Percentiles rank a stretch among this genome's conserved stretches.
Conservation (phyloP, 352 stramenopile genomes). For the Pythium periplocum region DNA sequence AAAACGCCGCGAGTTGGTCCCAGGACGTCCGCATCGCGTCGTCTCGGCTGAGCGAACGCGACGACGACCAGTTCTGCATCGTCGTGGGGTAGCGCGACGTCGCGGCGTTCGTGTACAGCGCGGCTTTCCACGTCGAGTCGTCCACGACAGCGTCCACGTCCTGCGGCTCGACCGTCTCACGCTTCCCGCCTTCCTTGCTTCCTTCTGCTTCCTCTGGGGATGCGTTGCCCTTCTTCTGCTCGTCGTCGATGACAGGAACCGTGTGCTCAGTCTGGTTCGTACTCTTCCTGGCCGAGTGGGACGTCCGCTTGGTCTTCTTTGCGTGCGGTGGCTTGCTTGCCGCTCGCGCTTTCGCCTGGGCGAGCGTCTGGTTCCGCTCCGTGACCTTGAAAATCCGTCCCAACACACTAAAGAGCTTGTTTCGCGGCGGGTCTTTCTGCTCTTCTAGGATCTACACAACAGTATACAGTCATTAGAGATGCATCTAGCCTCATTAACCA, state of each 20-base stretch:
- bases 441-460: conserved; percentile 55
- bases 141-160: conserved; percentile 1
- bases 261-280: background rate
- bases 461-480: background rate
- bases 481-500: no score
- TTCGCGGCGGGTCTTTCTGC: conserved; percentile 53
- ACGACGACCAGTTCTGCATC: conserved; percentile 31
- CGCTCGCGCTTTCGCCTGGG: background rate
- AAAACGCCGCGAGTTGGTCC: conserved; percentile 15
- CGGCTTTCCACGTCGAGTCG: background rate
- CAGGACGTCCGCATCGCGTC: conserved; percentile 17
- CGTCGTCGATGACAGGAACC: no score
- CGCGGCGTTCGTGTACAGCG: background rate
- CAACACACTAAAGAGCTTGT: conserved; percentile 68
- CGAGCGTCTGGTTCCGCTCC: conserved; percentile 48
- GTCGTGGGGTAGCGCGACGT: conserved; percentile 28
- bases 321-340: conserved; percentile 8
- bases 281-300: conserved; percentile 5
- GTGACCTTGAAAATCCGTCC: conserved; percentile 72
- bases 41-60: background rate
- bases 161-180: background rate
- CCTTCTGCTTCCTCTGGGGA: conserved; percentile 1
- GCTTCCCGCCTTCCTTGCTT: background rate
- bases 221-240: background rate
- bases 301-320: conserved; percentile 12